Conservation (phyloP, 2,329 filamentous ascomycete species). For the Colletotrichum eremochloae region DNA sequence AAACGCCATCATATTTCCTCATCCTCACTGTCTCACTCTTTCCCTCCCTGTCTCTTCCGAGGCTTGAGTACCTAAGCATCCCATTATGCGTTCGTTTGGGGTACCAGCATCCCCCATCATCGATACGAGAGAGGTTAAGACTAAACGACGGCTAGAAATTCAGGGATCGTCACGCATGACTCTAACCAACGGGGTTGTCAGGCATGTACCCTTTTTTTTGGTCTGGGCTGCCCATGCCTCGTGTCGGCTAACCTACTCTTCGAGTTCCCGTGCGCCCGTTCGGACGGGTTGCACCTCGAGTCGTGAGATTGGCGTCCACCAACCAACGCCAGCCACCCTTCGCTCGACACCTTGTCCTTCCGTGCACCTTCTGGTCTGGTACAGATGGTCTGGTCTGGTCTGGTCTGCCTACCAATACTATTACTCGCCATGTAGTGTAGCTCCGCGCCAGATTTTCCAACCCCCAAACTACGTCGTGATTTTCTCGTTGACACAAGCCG, state of each 20-base stretch:
- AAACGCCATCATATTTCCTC: background rate
- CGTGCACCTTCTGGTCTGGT: background rate
- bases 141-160: background rate
- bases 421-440: background rate
- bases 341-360: conserved; percentile 12
- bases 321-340: conserved; percentile 32
- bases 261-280: conserved; percentile 39
- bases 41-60: background rate
- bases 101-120: conserved; percentile 1
- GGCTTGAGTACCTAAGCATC: too few species aligned
- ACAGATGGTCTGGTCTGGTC: background rate
- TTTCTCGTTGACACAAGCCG: background rate
- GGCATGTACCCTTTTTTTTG: conserved; percentile 3
- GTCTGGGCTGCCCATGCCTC: conserved; percentile 13
- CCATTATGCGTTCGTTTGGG: background rate
- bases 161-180: conserved; percentile 17
- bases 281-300: conserved; percentile 20
- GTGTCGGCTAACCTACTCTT: conserved; percentile 29
- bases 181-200: conserved; percentile 18
- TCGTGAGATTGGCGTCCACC: conserved; percentile 34
- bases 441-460: background rate
- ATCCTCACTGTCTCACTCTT: background rate
- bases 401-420: background rate
- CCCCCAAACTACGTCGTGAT: background rate
- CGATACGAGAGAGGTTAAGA: background rate